A percentile compares a stretch with the other conserved stretches of the same genome.
Conservation (phyloP, 208 protist genomes). For the Blechomonas ayalai region DNA sequence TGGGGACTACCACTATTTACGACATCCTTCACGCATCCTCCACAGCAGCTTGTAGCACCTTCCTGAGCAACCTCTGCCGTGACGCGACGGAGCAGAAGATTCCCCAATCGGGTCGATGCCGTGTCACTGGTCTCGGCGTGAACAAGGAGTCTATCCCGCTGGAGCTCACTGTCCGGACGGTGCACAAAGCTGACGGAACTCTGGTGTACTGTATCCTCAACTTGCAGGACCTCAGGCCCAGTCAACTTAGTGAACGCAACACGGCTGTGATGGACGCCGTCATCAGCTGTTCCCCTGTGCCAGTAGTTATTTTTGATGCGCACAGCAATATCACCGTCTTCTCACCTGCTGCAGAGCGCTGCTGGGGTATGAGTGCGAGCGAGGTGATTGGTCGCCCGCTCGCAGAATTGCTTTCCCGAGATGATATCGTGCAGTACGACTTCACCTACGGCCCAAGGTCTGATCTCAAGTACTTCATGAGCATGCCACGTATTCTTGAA, state of each 20-base stretch:
- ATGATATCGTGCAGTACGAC: neutral
- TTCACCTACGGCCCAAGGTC: neutral
- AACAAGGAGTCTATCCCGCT: constrained; percentile 12
- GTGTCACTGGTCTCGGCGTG: constrained; percentile 3
- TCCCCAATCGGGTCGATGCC: too few relatives aligned
- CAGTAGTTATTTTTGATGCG: constrained; percentile 14
- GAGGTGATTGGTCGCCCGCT: constrained; percentile 10
- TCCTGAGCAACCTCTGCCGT: too few relatives aligned
- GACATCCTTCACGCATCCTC: too few relatives aligned
- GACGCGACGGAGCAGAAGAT: too few relatives aligned
- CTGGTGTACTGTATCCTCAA: constrained; percentile 4
- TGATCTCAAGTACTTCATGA: constrained; percentile 3
- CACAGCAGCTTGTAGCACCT: too few relatives aligned
- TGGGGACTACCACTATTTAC: too few relatives aligned
- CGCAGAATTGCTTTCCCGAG: neutral
- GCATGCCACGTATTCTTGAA: neutral
- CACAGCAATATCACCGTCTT: constrained; percentile 25
- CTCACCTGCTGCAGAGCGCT: constrained; percentile 23
- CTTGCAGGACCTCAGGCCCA: constrained; percentile 7
- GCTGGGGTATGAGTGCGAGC: constrained; percentile 11
- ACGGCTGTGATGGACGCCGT: constrained; percentile 1
- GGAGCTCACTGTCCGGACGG: constrained; percentile 10
- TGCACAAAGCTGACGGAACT: neutral
- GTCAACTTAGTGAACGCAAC: constrained; percentile 1
- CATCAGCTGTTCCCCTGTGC: constrained; percentile 3